These are phyloP conservation scores for Mycena sp. DNA, from an alignment of 1,284 basidiomycete genomes.

Conservation along the genomic window DNA sequence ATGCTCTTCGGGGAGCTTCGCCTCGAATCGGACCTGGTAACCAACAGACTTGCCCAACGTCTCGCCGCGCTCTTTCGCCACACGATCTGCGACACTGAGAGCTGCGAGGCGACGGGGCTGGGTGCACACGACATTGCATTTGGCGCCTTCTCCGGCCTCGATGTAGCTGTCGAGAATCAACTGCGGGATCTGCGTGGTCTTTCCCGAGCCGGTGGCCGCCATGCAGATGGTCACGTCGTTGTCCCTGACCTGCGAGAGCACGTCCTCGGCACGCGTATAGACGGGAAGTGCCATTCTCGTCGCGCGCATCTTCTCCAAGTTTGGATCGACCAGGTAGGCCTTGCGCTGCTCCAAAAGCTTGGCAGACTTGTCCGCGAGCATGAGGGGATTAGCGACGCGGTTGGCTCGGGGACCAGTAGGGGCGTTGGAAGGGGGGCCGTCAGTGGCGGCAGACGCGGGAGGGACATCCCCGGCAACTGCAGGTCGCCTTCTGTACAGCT, in stretches of 20 bases:
- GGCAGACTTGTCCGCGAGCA: constrained; percentile 65
- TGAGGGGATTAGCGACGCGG: constrained; percentile 25
- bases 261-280: constrained; percentile 70
- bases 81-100: constrained; percentile 92
- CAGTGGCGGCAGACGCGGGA: constrained; percentile 18
- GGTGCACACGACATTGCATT: constrained; percentile 94
- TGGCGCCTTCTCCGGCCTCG: constrained; percentile 80
- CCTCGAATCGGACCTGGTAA: constrained; percentile 94
- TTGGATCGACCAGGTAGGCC: constrained; percentile 74
- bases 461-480: constrained; percentile 40
- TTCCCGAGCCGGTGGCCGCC: constrained; percentile 96
- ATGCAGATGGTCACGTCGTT: constrained; percentile 94
- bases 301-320: constrained; percentile 74
- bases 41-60: constrained; percentile 81
- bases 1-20: constrained; percentile 83
- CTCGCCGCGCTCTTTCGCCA: constrained; percentile 92
- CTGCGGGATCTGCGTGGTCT: constrained; percentile 96
- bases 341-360: constrained; percentile 66
- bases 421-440: constrained; percentile 7
- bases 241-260: constrained; percentile 78
- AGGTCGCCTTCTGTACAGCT: constrained; percentile 55
- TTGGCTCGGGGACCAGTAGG: constrained; percentile 23
- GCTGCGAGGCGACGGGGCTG: constrained; percentile 95
- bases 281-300: constrained; percentile 82
- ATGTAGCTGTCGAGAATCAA: constrained; percentile 91